Percentiles rank a stretch among this genome's conserved stretches.
Evolutionary conservation across 805 yeast genomes (phyloP).

Genomic region (Saccharomycopsis capsularis): DNA sequence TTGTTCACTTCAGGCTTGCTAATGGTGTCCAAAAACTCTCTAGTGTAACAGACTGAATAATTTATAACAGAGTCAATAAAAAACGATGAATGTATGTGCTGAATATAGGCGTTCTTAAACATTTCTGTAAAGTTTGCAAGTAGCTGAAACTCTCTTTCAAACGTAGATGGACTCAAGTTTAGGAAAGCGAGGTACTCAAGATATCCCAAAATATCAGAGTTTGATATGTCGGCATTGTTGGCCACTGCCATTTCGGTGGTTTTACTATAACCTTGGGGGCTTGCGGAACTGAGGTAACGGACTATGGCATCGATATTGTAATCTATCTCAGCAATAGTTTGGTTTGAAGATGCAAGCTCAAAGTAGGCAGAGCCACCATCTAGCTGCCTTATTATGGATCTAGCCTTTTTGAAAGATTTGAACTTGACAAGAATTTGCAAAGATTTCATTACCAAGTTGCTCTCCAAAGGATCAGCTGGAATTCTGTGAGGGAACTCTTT

Average conservation of each 20-base stretch:
- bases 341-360: constrained; percentile 15
- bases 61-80: constrained; percentile 14
- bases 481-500: constrained; percentile 20
- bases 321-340: constrained; percentile 19
- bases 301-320: constrained; percentile 15
- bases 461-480: constrained; percentile 17
- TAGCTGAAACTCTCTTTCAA: constrained; percentile 17
- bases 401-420: constrained; percentile 14
- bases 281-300: constrained; percentile 14
- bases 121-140: constrained; percentile 6
- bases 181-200: constrained; percentile 16
- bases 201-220: constrained; percentile 15
- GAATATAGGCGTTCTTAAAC: constrained; percentile 11
- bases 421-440: constrained; percentile 14
- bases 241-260: constrained; percentile 15
- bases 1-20: constrained; percentile 6
- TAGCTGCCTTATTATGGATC: constrained; percentile 13
- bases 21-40: constrained; percentile 14
- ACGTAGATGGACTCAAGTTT: constrained; percentile 2
- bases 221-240: constrained; percentile 8
- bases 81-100: constrained; percentile 16
- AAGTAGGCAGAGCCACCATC: constrained; percentile 17
- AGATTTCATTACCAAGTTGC: constrained; percentile 4
- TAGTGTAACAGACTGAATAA: constrained; percentile 11
- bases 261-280: constrained; percentile 16